Percentiles rank a stretch among this genome's conserved stretches.
Conservation (phyloP, 2,329 filamentous ascomycete genomes). For the Neofusicoccum ribis region DNA sequence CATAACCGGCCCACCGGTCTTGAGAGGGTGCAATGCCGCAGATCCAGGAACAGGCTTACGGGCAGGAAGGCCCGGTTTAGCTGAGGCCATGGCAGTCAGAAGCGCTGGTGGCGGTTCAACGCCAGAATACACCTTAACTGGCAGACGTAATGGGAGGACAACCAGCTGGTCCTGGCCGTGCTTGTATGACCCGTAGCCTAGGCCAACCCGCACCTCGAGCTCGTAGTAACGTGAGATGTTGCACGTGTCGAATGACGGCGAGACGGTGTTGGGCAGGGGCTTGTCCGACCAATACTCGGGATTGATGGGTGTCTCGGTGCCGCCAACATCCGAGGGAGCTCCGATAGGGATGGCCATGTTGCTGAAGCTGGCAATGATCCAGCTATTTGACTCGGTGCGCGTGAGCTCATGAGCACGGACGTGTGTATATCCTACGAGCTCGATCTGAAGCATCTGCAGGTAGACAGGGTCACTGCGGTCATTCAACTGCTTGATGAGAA, state of each 20-base stretch:
- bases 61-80: slow-evolving; percentile 11
- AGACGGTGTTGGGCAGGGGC: slow-evolving; percentile 78
- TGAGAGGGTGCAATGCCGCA: slow-evolving; percentile 1
- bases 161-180: slow-evolving; percentile 67
- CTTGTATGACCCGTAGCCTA: slow-evolving; percentile 68
- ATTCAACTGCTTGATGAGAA: slow-evolving; percentile 76
- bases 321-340: slow-evolving; percentile 56
- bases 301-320: slow-evolving; percentile 70
- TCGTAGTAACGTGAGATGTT: slow-evolving; percentile 83
- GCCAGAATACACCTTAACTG: slow-evolving; percentile 81
- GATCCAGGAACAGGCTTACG: slow-evolving; percentile 14
- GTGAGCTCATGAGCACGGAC: slow-evolving; percentile 75
- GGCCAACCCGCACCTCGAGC: slow-evolving; percentile 75
- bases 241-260: slow-evolving; percentile 84
- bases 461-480: slow-evolving; percentile 69
- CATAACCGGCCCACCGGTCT: slow-evolving; percentile 7
- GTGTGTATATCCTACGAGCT: slow-evolving; percentile 76
- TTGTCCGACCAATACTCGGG: slow-evolving; percentile 70
- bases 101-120: slow-evolving; percentile 78
- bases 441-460: slow-evolving; percentile 76
- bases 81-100: slow-evolving; percentile 61
- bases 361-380: slow-evolving; percentile 71
- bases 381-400: slow-evolving; percentile 69
- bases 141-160: slow-evolving; percentile 75
- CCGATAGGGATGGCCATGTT: slow-evolving; percentile 73